phyloP scores from a whole-genome alignment of 768 basidiomycete species.

The Pisolithus marmoratus region DNA sequence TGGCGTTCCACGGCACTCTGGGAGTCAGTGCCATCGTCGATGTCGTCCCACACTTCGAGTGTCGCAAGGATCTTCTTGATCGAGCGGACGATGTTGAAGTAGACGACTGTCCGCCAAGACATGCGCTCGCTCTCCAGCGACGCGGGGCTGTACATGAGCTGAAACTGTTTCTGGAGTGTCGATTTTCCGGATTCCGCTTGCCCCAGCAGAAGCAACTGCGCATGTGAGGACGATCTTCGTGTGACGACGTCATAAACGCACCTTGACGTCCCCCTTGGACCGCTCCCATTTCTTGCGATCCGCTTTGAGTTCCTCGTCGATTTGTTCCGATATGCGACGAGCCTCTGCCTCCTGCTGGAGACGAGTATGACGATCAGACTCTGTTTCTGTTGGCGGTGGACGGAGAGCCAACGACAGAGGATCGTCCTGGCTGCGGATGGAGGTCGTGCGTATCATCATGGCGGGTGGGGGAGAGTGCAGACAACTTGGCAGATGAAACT shows the following conservation, averaged over 20 bases:
- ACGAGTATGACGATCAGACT: conserved; percentile 53
- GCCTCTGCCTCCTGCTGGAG: conserved; percentile 68
- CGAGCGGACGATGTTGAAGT: conserved; percentile 70
- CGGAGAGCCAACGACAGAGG: conserved; percentile 64
- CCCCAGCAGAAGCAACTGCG: conserved; percentile 65
- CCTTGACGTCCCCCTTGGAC: conserved; percentile 73
- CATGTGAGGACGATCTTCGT: conserved; percentile 16
- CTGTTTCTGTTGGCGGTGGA: conserved; percentile 63
- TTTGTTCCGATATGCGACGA: conserved; percentile 69
- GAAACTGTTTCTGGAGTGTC: conserved; percentile 73
- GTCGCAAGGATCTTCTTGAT: conserved; percentile 63
- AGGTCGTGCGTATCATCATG: conserved; percentile 61
- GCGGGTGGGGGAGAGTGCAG: conserved; percentile 21
- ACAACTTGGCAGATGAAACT: conserved; percentile 13
- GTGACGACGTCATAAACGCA: conserved; percentile 16
- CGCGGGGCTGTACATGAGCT: conserved; percentile 73
- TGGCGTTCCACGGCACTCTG: conserved; percentile 29
- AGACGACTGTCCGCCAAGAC: conserved; percentile 70
- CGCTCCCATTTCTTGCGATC: conserved; percentile 63
- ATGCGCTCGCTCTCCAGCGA: conserved; percentile 63
- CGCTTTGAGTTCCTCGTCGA: conserved; percentile 71
- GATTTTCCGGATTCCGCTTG: conserved; percentile 79
- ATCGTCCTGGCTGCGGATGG: conserved; percentile 70
- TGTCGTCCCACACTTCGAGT: conserved; percentile 58
- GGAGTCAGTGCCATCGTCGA: conserved; percentile 45